Evolutionary conservation across 2,329 filamentous ascomycete species (phyloP).

Genomic region (Pezizomycotina sp.): DNA sequence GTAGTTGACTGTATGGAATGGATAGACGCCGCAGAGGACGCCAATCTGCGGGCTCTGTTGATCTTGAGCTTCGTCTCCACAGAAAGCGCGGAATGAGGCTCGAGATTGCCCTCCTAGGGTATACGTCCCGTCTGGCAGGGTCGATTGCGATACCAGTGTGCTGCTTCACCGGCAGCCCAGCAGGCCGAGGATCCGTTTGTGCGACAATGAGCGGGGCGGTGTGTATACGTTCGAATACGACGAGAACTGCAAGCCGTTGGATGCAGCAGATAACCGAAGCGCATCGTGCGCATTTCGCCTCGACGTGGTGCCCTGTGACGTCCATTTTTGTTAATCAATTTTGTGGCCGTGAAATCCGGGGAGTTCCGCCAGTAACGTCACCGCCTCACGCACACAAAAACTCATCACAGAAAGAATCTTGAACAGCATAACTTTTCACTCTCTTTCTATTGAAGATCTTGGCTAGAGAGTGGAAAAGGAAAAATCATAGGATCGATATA

Average conservation of each 20-base stretch:
- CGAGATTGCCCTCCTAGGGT: constrained; percentile 15
- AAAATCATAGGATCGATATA: no score
- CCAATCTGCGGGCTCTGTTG: constrained; percentile 16
- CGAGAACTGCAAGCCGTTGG: constrained; percentile 19
- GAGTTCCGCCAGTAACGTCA: no score
- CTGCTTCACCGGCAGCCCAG: constrained; percentile 12
- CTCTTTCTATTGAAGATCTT: no score
- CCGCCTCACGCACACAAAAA: no score
- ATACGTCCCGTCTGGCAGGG: no score
- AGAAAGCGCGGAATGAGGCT: constrained; percentile 15
- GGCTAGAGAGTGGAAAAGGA: no score
- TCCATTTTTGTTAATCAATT: no score
- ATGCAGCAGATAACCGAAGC: constrained; percentile 15
- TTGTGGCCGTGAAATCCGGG: no score
- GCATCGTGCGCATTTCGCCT: constrained; percentile 8
- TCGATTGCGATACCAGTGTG: no score
- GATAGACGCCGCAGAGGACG: constrained; percentile 22
- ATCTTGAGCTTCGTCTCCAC: no score
- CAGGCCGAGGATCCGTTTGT: constrained; percentile 10
- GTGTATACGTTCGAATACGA: constrained; percentile 8
- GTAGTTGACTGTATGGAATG: constrained; percentile 21
- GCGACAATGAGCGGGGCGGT: constrained; percentile 10
- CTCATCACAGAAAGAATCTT: no score
- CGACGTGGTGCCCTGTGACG: constrained; percentile 10
- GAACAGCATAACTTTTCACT: no score